Base-by-base conservation (phyloP, 2,329 filamentous ascomycete species). In the Sporothrix brunneoviolacea region DNA sequence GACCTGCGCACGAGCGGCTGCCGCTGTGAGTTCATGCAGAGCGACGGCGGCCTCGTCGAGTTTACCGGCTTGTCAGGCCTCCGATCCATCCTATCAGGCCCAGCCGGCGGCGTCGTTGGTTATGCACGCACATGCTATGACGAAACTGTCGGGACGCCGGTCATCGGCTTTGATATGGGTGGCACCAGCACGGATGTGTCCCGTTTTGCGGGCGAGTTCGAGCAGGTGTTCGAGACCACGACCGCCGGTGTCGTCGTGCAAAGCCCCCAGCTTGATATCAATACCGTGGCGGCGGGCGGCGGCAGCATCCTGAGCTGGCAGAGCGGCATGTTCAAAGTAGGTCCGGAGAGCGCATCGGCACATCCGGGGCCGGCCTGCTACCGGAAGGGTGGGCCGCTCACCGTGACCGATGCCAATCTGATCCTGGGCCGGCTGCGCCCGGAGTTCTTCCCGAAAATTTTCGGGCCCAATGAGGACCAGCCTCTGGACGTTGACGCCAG, bases 231-330 rank as follows among this genome's bases (percentile, higher is more conserved):
- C 55, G 82, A 84, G 58, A 84, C 82, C 0, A 84, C 80, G 2
- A 55, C 38, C 1, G 91, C 91, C 0, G 91, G 90, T 15, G 86
- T 95, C 1, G 91, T 89, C 0, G 91, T 95, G 18, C 89, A 95
- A 59, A 90, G 86, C 0, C 90, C 91, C 0, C 89, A 95, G 61
- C 76, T 95, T 0, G 89, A 95, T 61, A 95, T 95, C 69, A 95
- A 94, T 65, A 96, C 91, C 0, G 91, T 96, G 1, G 90, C 90
- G 4, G 90, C 91, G 3, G 1, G 75, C 83, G 24, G 73, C 95
- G 4, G 91, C 8, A 53, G 53, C 9, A 72, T 81, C n/a, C 69
- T 90, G 0, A 83, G 82, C 62, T 85, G 78, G 72, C 75, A 91
- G 68, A 95, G 95, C 55, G 89, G 89, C 1, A 72, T 95, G 0